Conservation (phyloP, 176 grass and related monocot species). For the Carex myosuroides region DNA sequence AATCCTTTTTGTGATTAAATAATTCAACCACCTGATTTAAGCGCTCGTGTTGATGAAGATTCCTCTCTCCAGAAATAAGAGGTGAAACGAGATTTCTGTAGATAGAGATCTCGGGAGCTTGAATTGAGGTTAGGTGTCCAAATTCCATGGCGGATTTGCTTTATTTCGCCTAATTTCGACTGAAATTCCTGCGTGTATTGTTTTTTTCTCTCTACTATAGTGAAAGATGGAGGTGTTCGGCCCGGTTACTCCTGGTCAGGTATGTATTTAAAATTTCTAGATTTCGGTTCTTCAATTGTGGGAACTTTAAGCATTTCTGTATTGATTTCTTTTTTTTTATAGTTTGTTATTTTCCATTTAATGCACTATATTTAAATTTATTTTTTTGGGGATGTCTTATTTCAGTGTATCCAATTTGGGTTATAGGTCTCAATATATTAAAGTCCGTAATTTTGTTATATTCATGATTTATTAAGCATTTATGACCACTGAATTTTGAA, state of each 20-base stretch:
- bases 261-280: slow-evolving; percentile 9
- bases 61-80: slow-evolving; percentile 2
- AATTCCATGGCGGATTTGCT: not conserved
- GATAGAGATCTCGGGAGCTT: not conserved
- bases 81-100: not conserved
- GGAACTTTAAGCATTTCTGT: not conserved
- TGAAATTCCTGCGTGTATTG: not conserved
- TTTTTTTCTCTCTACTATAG: not conserved
- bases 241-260: slow-evolving; percentile 63
- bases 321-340: not conserved
- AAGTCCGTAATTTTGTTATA: not conserved
- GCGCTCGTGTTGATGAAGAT: slow-evolving; percentile 19
- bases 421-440: not conserved
- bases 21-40: slow-evolving; percentile 14
- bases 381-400: not conserved
- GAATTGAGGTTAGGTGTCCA: not conserved
- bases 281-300: not conserved
- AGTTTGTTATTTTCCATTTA: not conserved
- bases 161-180: not conserved
- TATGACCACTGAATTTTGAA: not conserved
- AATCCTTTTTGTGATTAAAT: slow-evolving; percentile 7
- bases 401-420: not conserved
- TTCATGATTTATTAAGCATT: not conserved
- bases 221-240: slow-evolving; percentile 64
- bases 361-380: not conserved